Evolutionary conservation across 2,329 filamentous ascomycete genomes (phyloP).

Genomic region (Colletotrichum tamarilloi): DNA sequence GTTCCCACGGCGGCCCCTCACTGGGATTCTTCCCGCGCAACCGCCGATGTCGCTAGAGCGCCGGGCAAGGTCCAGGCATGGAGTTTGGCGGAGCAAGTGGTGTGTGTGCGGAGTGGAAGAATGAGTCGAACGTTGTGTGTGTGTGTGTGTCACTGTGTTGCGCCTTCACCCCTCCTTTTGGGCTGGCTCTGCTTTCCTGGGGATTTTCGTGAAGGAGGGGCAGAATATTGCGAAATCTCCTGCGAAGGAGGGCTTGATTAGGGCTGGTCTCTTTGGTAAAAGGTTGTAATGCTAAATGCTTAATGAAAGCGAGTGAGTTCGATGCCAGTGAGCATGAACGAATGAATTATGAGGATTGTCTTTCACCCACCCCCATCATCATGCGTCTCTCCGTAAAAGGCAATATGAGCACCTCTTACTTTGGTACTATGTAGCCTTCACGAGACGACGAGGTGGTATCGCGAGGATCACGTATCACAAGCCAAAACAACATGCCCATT

Average conservation of each 20-base stretch:
- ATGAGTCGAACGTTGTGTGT: background rate
- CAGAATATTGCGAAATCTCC: background rate
- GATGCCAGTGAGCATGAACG: background rate
- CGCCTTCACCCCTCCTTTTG: background rate
- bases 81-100: background rate
- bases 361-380: background rate
- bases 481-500: background rate
- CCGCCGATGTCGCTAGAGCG: constrained; percentile 32
- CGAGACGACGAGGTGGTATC: constrained; percentile 3
- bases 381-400: constrained; percentile 12
- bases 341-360: background rate
- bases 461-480: background rate
- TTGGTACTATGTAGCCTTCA: background rate
- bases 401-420: background rate
- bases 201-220: background rate
- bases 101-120: background rate
- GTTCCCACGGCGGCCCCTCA: constrained; percentile 23
- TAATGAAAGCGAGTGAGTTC: too few relatives aligned
- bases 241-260: background rate
- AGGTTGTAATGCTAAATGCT: background rate
- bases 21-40: constrained; percentile 19
- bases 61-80: background rate
- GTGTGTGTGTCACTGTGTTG: background rate
- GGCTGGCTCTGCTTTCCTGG: background rate
- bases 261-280: background rate